Base-by-base conservation (phyloP, 2,329 filamentous ascomycete genomes). In the Lojkania enalia region DNA sequence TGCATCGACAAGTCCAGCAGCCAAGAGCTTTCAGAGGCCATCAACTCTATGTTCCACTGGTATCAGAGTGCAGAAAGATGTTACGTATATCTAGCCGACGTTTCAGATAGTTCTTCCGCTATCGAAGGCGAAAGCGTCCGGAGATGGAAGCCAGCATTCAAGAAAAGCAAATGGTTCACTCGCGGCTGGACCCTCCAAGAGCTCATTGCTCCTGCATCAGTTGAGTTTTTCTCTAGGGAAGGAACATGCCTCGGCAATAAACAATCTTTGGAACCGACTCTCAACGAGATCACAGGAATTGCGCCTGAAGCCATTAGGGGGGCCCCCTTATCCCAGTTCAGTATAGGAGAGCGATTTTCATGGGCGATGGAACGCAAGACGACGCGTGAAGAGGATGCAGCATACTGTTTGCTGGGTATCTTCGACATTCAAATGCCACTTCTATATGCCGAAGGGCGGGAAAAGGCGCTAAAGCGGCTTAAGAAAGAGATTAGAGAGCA, bases 281-380 rank as follows among this genome's bases (percentile, higher is more conserved):
- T 43, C 12, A 25, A 47, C 29, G 32, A 47, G 9, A 39, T 39
- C 18, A 47, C 33, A 16, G 30, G 27, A 4, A 47, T 47, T 15
- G 21, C 44, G n/a, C 14, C 43, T 27, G 3, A 15, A 2, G 44
- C 44, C 20, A 25, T 47, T 30, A 13, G 4, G 33, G n/a, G n/a
- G n/a, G n/a, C 7, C n/a, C 7, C n/a, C n/a, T 32, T 45, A 20
- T 35, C 35, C n/a, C n/a, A 40, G 16, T 44, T 45, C 29, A 50
- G 35, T 18, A 27, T 41, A n/a, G 25, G 33, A 3, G 46, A 51
- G 21, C 20, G 40, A 47, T 18, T 51, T 21, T 45, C 33, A 11
- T 60, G 57, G 56, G 45, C 46, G 16, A 38, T 35, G 15, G 18
- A 16, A 1, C 52, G 57, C 19, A 9, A 44, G 6, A 57, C 53